Evolutionary conservation across 306 rosid species (phyloP).

Genomic region (Vachellia pachyceras): DNA sequence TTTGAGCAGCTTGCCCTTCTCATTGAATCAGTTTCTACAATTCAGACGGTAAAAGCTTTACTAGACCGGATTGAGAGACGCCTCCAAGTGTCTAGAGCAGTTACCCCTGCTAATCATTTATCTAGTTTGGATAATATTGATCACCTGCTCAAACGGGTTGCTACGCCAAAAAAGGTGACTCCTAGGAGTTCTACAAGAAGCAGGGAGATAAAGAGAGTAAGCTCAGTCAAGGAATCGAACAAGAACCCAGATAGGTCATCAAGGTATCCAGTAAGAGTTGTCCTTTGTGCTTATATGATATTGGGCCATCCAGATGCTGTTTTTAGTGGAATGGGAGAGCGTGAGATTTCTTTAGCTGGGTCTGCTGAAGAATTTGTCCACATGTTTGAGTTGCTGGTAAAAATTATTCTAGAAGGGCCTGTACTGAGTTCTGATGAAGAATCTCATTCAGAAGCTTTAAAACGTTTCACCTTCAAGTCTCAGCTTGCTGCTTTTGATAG

Average conservation of each 20-base stretch:
- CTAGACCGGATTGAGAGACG: constrained; percentile 88
- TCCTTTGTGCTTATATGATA: constrained; percentile 90
- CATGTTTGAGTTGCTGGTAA: constrained; percentile 72
- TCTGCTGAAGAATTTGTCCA: constrained; percentile 75
- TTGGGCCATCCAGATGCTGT: constrained; percentile 93
- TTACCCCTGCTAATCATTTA: constrained; percentile 50
- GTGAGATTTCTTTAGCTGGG: constrained; percentile 74
- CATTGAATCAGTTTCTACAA: constrained; percentile 79
- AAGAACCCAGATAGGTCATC: constrained; percentile 54
- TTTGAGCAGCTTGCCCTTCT: constrained; percentile 89
- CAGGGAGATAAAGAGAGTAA: constrained; percentile 59
- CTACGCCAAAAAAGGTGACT: constrained; percentile 76
- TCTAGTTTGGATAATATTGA: constrained; percentile 79
- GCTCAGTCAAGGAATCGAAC: constrained; percentile 43
- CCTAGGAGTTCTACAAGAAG: constrained; percentile 65
- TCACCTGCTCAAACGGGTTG: constrained; percentile 91
- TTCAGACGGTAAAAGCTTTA: constrained; percentile 73
- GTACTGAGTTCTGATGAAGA: constrained; percentile 68
- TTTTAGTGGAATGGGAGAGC: constrained; percentile 82
- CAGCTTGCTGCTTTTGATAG: constrained; percentile 89
- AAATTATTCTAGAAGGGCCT: constrained; percentile 78
- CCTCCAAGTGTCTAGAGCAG: constrained; percentile 61
- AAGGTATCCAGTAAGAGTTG: constrained; percentile 84
- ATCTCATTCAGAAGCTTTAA: constrained; percentile 50
- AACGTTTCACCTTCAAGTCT: constrained; percentile 72